These are phyloP conservation scores for Vigna radiata DNA, from an alignment of 306 rosid genomes.

Conservation along the genomic window DNA sequence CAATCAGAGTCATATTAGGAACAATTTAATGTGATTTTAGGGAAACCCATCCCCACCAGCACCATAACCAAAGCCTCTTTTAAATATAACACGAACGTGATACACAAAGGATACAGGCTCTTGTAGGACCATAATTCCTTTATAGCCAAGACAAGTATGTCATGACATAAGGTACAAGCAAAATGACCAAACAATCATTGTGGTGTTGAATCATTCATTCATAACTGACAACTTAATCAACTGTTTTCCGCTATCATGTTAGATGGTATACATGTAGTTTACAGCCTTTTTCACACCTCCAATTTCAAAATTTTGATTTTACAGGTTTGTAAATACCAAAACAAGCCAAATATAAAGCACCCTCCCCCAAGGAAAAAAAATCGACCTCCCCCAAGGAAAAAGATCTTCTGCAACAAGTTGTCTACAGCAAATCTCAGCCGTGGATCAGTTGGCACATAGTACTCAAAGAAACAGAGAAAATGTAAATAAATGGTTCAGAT, in stretches of 20 bases:
- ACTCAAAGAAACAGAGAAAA: background rate
- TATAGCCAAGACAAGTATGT: background rate
- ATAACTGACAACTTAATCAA: slow-evolving; percentile 16
- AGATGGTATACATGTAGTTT: background rate
- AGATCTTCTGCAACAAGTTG: too few species aligned
- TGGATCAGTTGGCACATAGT: too few species aligned
- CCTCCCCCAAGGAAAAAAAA: background rate
- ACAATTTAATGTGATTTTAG: slow-evolving; percentile 26
- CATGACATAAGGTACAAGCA: background rate
- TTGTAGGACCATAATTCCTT: slow-evolving; percentile 28
- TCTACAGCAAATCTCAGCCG: too few species aligned
- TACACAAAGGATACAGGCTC: slow-evolving; percentile 2
- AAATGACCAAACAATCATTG: background rate
- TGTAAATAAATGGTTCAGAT: too few species aligned
- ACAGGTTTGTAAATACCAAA: background rate
- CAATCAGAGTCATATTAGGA: slow-evolving; percentile 28
- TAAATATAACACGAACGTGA: background rate
- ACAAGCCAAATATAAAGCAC: background rate
- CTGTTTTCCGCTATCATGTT: background rate
- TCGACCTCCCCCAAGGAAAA: too few species aligned
- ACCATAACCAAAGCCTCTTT: background rate
- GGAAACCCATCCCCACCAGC: background rate
- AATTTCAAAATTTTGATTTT: background rate
- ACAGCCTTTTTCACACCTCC: background rate
- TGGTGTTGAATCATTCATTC: background rate